Evolutionary conservation across 2,329 filamentous ascomycete species (phyloP), one percentile per base, ranked within the genome.

Genomic region (Lomentospora prolificans): DNA sequence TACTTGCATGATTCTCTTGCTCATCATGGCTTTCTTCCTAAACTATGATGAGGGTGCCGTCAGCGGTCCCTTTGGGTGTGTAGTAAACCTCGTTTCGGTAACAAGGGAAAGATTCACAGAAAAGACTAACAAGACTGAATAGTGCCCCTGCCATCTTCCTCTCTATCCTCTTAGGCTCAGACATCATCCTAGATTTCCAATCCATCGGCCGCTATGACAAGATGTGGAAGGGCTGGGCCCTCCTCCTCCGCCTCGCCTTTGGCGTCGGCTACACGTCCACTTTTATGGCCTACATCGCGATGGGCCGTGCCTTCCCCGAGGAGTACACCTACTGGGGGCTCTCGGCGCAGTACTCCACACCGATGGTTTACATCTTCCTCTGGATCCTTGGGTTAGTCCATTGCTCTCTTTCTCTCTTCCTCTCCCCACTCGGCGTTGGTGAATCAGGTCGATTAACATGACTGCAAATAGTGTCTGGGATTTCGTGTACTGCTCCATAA

Each of bases 291-390:
- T 71, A 70, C 50, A 58, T 70, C 19, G 66, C 62, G 9, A 54
- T 66, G 31, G 64, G 68, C n/a, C 60, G 63, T n/a, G 68, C 70
- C 24, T 73, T 74, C 48, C 69, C 70, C 0, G 48, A 54, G 1
- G 63, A 63, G 2, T 72, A 70, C 48, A 62, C 64, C 0, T 73
- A 69, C 61, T 74, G 70, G 70, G 66, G 63, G 17, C 59, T 73
- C 53, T 27, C 59, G 41, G 58, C 62, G 4, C 58, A 58, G 19
- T 63, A 62, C 36, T 62, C 69, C 2, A 64, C 65, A 7, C 63
- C 63, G 7, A 58, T 70, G 50, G 65, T 70, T 6, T 66, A 72
- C 57, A 59, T 66, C 51, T 66, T 73, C 52, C 61, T 74, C 19
- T 72, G 69, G 64, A 59, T 66, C 24, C 62, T 68, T 53, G 64